Evolutionary conservation across 257 asterid species (phyloP).

Genomic region (Galeopsis tetrahit): DNA sequence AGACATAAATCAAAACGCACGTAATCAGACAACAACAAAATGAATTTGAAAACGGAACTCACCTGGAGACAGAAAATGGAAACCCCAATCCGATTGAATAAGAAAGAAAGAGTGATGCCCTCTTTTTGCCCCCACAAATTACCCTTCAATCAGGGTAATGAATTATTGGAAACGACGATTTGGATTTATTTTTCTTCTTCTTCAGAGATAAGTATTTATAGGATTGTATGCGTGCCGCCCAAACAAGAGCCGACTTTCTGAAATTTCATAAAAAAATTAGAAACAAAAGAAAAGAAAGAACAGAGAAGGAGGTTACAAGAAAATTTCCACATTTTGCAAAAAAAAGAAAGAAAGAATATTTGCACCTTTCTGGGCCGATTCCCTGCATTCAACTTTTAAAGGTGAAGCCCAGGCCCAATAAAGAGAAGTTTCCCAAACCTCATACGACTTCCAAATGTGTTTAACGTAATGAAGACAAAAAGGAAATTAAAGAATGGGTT

Average conservation of each 20-base stretch:
- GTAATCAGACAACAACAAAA: neutral
- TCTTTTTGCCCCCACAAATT: neutral
- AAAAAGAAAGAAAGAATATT: neutral
- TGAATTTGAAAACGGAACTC: conserved; percentile 1
- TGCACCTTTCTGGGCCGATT: neutral
- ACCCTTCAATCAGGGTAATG: conserved; percentile 14
- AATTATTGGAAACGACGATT: conserved; percentile 11
- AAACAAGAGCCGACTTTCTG: conserved; percentile 34
- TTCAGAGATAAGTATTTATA: conserved; percentile 25
- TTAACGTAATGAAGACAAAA: no score
- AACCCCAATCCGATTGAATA: conserved; percentile 24
- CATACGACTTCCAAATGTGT: no score
- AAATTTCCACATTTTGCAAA: neutral
- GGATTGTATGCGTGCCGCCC: conserved; percentile 46
- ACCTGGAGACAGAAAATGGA: conserved; percentile 31
- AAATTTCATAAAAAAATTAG: neutral
- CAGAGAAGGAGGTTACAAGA: neutral
- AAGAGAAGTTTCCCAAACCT: neutral
- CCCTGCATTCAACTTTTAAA: neutral
- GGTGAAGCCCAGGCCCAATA: neutral
- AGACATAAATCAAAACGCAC: neutral
- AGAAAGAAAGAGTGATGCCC: conserved; percentile 14
- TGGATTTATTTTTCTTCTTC: neutral
- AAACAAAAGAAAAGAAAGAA: neutral
- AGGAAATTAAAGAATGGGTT: no score